Evolutionary conservation across 2,329 filamentous ascomycete genomes (phyloP), one percentile per base, ranked within the genome.

Genomic region (Sporothrix humicola): DNA sequence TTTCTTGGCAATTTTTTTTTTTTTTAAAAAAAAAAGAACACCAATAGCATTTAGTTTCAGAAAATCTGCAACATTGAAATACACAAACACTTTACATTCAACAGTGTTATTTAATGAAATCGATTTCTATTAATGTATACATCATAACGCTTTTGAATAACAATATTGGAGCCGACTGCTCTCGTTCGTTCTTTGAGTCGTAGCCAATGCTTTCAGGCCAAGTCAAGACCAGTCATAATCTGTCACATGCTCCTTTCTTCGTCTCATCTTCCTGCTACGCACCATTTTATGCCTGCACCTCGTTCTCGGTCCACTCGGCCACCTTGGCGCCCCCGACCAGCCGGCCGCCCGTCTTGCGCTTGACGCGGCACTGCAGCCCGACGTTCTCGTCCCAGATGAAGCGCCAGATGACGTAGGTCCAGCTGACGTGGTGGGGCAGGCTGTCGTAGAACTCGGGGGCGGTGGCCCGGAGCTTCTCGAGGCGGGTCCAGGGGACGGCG

Each of bases 381-480:
- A 98, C 94, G 78, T 93, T 90, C 79, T 93, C 90, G 81, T 99
- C 96, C 84, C 91, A 89, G 77, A 99, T 93, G 83, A 99, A 99
- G 74, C 95, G 93, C 94, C 94, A 98, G 77, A 98, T 92, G 70
- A 97, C 95, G 81, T 93, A 92, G 10, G 91, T 88, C 96, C 96
- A 99, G 86, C 94, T 97, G 80, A 90, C 89, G 80, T 98, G 95
- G 76, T 88, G 88, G 10, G 96, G 96, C 77, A 99, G 84, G 74
- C 93, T 92, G 76, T 92, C 90, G 83, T 99, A 99, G 81, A 98
- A 99, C 83, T 98, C 96, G 76, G 88, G 88, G 0, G 96, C 96
- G 73, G 97, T 92, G 76, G 89, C 84, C 79, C 95, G 90, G 72
- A 99, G 85, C 79, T 87, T 87, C 72, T 91, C 92, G 54, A 99